Evolutionary conservation across 345 rosid species (phyloP).

Genomic region (Sisymbrium irio): DNA sequence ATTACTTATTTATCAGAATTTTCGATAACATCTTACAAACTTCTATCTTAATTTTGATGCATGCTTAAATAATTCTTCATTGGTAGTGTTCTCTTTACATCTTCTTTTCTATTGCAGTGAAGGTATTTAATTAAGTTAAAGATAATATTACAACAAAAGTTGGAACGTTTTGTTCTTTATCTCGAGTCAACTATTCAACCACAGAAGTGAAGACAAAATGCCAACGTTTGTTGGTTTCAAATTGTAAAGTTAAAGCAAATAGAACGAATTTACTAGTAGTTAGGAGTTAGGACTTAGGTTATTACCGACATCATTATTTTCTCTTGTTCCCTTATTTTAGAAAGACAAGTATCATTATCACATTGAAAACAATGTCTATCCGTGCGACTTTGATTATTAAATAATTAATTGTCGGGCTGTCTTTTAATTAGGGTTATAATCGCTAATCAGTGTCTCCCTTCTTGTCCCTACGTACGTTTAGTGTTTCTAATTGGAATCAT

Average conservation of each 20-base stretch:
- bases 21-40: neutral
- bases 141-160: neutral
- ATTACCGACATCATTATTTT: slow-evolving; percentile 36
- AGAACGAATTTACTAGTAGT: neutral
- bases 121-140: neutral
- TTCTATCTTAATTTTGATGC: neutral
- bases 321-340: slow-evolving; percentile 29
- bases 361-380: slow-evolving; percentile 31
- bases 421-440: slow-evolving; percentile 27
- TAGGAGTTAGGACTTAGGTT: slow-evolving; percentile 24
- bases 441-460: slow-evolving; percentile 29
- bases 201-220: slow-evolving; percentile 21
- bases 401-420: slow-evolving; percentile 34
- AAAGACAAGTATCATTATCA: slow-evolving; percentile 30
- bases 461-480: slow-evolving; percentile 31
- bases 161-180: neutral
- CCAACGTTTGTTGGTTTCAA: slow-evolving; percentile 11
- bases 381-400: slow-evolving; percentile 36
- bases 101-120: neutral
- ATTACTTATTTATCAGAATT: neutral
- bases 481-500: slow-evolving; percentile 28
- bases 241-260: slow-evolving; percentile 19
- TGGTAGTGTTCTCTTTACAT: neutral
- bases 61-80: neutral
- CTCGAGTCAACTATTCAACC: slow-evolving; percentile 10